phyloP scores from a whole-genome alignment of 495 filamentous ascomycete species.

The Margaritispora aquatica region DNA sequence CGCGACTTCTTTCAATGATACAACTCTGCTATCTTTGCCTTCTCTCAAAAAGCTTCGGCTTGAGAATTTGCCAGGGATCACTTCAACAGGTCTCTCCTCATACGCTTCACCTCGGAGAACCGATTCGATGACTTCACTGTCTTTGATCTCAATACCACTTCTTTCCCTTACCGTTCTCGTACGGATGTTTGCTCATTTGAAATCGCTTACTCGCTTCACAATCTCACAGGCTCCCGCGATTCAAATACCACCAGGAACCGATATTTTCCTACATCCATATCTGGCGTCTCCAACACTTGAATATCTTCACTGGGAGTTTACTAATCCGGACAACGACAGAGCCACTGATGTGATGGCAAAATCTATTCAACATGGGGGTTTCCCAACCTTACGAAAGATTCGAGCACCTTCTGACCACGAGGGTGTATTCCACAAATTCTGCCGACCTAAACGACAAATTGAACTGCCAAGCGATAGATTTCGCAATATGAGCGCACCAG shows the following conservation, averaged over 20 bases:
- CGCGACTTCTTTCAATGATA: conserved; percentile 64
- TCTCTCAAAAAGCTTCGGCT: conserved; percentile 67
- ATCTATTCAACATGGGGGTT: conserved; percentile 62
- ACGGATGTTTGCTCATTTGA: conserved; percentile 64
- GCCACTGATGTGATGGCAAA: conserved; percentile 69
- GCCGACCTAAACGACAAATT: conserved; percentile 43
- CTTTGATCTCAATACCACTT: conserved; percentile 60
- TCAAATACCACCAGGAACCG: conserved; percentile 48
- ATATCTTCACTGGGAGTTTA: conserved; percentile 79
- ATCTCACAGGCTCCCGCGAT: conserved; percentile 63
- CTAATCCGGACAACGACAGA: conserved; percentile 33
- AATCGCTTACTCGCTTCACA: conserved; percentile 56
- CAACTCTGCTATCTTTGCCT: conserved; percentile 60
- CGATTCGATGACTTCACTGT: conserved; percentile 49
- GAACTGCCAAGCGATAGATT: conserved; percentile 21
- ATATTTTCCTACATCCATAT: conserved; percentile 60
- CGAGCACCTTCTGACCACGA: conserved; percentile 71
- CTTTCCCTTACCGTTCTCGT: conserved; percentile 64
- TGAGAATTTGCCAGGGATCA: conserved; percentile 65
- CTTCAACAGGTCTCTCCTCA: conserved; percentile 66
- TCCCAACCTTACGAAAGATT: conserved; percentile 61
- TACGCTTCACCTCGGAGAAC: conserved; percentile 57
- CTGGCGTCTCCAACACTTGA: conserved; percentile 61
- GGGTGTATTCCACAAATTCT: conserved; percentile 64
- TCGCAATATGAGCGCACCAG: conserved; percentile 25